These are phyloP conservation scores for Batkoa obscura DNA, from an alignment of 371 early-diverging fungal species.

Conservation along the genomic window DNA sequence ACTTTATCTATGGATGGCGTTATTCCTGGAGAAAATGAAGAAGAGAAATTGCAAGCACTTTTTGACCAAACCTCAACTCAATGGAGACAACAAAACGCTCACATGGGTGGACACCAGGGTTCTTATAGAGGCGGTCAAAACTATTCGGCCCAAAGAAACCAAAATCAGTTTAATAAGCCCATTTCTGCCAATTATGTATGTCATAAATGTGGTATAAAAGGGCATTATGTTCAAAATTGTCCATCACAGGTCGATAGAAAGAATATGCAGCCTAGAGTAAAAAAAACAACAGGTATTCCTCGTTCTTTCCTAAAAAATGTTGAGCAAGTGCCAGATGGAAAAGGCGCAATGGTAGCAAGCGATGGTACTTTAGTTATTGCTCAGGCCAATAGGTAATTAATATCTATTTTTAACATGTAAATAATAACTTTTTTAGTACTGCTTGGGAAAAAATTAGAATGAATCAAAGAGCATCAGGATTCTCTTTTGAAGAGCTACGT, in stretches of 20 bases:
- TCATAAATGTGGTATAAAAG: constrained; percentile 62
- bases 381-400: constrained; percentile 33
- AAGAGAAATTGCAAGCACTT: constrained; percentile 62
- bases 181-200: constrained; percentile 45
- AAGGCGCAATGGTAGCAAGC: constrained; percentile 82
- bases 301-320: constrained; percentile 73
- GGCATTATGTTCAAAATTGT: constrained; percentile 83
- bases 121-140: neutral
- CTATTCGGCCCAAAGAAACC: neutral
- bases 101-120: constrained; percentile 49
- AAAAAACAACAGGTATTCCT: constrained; percentile 91
- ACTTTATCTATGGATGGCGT: constrained; percentile 3
- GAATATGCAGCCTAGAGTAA: constrained; percentile 59
- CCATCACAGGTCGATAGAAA: constrained; percentile 62
- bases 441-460: constrained; percentile 46
- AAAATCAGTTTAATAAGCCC: neutral
- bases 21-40: constrained; percentile 39
- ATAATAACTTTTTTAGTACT: constrained; percentile 12
- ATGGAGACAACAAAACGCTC: constrained; percentile 69
- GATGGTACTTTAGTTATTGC: constrained; percentile 85
- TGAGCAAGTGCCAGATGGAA: constrained; percentile 44
- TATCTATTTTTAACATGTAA: neutral
- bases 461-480: constrained; percentile 24
- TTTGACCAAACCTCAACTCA: constrained; percentile 62
- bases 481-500: constrained; percentile 32